Evolutionary conservation across 164 flowering plant genomes (phyloP), one percentile per base, ranked within the genome.

Genomic region (Macadamia tetraphylla): DNA sequence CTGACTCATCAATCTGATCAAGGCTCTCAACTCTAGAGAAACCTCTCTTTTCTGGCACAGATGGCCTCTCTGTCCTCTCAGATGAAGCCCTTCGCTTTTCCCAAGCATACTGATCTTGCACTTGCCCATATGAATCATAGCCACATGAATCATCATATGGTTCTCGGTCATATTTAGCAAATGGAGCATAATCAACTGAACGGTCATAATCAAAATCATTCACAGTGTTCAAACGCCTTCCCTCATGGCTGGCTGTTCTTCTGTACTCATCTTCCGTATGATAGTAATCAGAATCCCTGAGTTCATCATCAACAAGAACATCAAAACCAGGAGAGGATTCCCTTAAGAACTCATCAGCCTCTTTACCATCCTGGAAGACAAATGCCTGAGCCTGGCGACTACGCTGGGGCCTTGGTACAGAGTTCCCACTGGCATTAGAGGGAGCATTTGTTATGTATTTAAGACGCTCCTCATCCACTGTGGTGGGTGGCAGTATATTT

Each of bases 261-360:
- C 81, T 84, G 75, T 66, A 85, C 56, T 81, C 86, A 70, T 87
- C 92, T 44, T 83, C 92, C 67, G 79, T 78, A 35, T 73, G 83
- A 70, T 81, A 90, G 73, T 81, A 91, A 23, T 85, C 89, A 71
- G 86, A 74, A 51, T 85, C 85, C 70, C 81, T 59, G 7, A 76
- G 79, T 35, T 88, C 90, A 80, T 90, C 84, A 74, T 89, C 98
- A 53, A 89, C 97, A 67, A 93, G 96, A 72, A 93, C 98, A 87
- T 91, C 98, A 83, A 93, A 93, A 30, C 97, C 98, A 75, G 98
- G 97, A 76, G 96, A 88, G 3, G 91, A 83, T 74, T 91, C 98
- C 67, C 88, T 80, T 65, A 85, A 70, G 68, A 74, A 71, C 58
- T 91, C 98, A 67, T 85, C 92, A 61, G 78, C 80, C 43, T 89